Evolutionary conservation across 768 basidiomycete genomes (phyloP), one percentile per base, ranked within the genome.

Genomic region (Pleurotus platypus): DNA sequence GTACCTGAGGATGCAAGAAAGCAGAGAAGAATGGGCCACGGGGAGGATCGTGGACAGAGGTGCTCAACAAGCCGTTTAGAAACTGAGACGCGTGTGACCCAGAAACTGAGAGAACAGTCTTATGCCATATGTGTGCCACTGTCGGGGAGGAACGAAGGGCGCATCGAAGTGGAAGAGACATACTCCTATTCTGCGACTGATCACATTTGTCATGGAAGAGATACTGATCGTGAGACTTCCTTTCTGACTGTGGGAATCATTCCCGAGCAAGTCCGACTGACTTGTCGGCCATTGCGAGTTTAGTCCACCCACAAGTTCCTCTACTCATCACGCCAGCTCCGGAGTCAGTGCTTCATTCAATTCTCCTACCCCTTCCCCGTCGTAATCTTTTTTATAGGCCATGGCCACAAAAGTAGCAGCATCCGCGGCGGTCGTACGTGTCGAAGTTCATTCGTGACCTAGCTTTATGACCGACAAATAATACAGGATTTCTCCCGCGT

Each of bases 1-100:
- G 61, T 69, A 84, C 91, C 78, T 92, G 90, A 53, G 92, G 87
- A 66, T 90, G 87, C 13, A 94, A 72, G 66, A 94, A 84, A 0
- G 86, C 81, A 43, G 86, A 84, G 67, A 85, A 94, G 56, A 82
- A 78, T 3, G 86, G 87, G 12, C 79, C 75, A 54, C 67, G 71
- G n/a, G 73, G 64, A 39, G 74, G 69, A 20, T 69, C 65, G 9
- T 72, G 73, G 11, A 86, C 73, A 56, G 73, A 76, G 58, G 77
- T 79, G 16, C 84, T 77, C 56, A 88, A 75, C 35, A 93, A 72
- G 12, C 92, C 92, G 64, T 93, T 88, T 60, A 98, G 81, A 69
- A 95, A 96, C 50, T 82, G 83, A 16, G 85, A 72, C 4, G 90
- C 86, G 60, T 97, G 90, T 15, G 86, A 84, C 46, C 94, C 94